Base-by-base conservation (phyloP, 2,329 filamentous ascomycete species). In the Fusarium marasasianum region DNA sequence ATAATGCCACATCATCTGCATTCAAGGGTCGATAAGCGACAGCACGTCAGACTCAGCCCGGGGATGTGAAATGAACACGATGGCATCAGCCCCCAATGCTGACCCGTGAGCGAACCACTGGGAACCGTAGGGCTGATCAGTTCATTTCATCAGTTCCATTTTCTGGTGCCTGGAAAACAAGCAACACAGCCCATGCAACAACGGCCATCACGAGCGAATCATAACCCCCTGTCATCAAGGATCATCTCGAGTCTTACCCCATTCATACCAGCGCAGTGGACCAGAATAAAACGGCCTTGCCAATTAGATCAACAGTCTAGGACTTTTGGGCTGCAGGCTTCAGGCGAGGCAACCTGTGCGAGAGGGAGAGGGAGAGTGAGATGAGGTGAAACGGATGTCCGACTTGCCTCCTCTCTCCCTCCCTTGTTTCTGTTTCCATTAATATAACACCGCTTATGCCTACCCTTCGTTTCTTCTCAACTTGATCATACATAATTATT, bases 161-260 rank as follows among this genome's bases (percentile, higher is more conserved):
- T 67, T 66, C 72, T 68, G 76, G 69, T 74, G 76, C 72, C 77
- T 78, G 68, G 71, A 71, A 70, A 54, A 37, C 7, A 69, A 77
- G 74, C 72, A 74, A 76, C 71, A 76, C 70, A 73, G 72, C 74
- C 77, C 79, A 75, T 78, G 76, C 56, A 76, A 80, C 73, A 79
- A 61, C 63, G 79, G 76, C 67, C 79, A 63, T 69, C 81, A 82
- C 76, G 77, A 79, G 77, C 78, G 76, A 79, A 79, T 79, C 78
- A 79, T 48, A 51, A 1, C 10, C 5, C 6, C 9, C 7, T 0
- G n/a, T 11, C 35, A 7, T 37, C 59, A 63, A 60, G 63, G 77
- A 73, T 76, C 59, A 53, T 47, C 61, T 57, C 22, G 35, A 13
- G 48, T 22, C 41, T 69, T 50, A 26, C 65, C 62, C 56, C 26